Evolutionary conservation across 2,329 filamentous ascomycete genomes (phyloP).

Genomic region (Tolypocladium inflatum): DNA sequence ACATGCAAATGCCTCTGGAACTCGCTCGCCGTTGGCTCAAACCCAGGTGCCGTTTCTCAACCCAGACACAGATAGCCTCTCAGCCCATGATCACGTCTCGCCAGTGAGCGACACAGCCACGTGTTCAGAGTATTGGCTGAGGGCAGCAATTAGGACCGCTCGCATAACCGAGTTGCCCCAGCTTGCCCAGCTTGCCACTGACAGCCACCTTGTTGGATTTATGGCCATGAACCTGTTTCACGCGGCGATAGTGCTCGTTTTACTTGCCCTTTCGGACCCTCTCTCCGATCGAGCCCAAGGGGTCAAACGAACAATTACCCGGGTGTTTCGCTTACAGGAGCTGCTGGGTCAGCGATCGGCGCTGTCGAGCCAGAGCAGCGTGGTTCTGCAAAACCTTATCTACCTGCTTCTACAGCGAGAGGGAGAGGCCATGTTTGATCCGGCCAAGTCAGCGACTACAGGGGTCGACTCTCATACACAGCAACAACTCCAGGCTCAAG

Average conservation of each 20-base stretch:
- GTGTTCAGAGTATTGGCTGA: slow-evolving; percentile 20
- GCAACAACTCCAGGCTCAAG: neutral
- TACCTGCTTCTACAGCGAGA: neutral
- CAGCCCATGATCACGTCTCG: neutral
- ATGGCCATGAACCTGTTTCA: slow-evolving; percentile 35
- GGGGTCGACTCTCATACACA: neutral
- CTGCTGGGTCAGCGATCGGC: slow-evolving; percentile 6
- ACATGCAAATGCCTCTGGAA: neutral
- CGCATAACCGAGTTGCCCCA: slow-evolving; percentile 21
- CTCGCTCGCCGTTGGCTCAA: neutral
- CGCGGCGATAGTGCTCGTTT: slow-evolving; percentile 30
- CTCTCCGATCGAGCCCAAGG: slow-evolving; percentile 31
- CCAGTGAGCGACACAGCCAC: neutral
- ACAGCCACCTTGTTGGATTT: slow-evolving; percentile 33
- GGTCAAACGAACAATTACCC: slow-evolving; percentile 29
- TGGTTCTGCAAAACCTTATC: neutral
- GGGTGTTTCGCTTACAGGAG: slow-evolving; percentile 30
- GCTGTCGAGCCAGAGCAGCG: neutral
- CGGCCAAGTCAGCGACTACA: neutral
- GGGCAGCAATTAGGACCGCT: slow-evolving; percentile 28
- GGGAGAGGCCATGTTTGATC: neutral
- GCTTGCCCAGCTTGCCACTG: slow-evolving; percentile 25
- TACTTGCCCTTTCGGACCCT: slow-evolving; percentile 29
- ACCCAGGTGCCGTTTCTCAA: neutral
- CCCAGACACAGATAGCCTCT: neutral